Evolutionary conservation across 768 basidiomycete species (phyloP).

Genomic region (Hericium coralloides): DNA sequence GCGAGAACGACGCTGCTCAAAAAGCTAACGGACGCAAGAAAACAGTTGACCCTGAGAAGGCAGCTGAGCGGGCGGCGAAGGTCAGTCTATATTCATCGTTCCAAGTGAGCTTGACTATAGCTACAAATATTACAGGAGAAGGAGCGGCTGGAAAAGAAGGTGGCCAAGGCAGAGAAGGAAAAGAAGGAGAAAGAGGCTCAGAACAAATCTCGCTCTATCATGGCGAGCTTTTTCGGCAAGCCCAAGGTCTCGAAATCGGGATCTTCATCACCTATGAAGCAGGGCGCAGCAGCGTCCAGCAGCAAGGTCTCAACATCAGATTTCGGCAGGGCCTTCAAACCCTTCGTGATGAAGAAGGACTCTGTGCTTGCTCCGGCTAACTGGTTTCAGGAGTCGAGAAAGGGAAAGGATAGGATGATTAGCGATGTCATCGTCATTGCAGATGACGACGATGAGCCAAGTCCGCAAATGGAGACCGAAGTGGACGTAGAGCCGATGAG

Average conservation of each 20-base stretch:
- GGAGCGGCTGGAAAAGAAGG: slow-evolving; percentile 58
- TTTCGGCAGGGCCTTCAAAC: slow-evolving; percentile 68
- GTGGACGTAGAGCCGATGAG: slow-evolving; percentile 24
- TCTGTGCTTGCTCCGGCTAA: slow-evolving; percentile 65
- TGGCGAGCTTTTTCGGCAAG: slow-evolving; percentile 76
- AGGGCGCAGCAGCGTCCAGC: slow-evolving; percentile 25
- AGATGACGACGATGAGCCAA: slow-evolving; percentile 30
- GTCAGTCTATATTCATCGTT: background rate
- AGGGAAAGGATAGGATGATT: slow-evolving; percentile 12
- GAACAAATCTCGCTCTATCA: slow-evolving; percentile 62
- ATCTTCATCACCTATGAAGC: slow-evolving; percentile 17
- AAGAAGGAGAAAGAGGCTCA: slow-evolving; percentile 63
- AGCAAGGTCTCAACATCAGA: slow-evolving; percentile 36
- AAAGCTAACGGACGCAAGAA: slow-evolving; percentile 39
- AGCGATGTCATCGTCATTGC: slow-evolving; percentile 55
- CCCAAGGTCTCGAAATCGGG: slow-evolving; percentile 27
- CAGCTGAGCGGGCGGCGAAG: slow-evolving; percentile 36
- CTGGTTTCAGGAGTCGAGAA: slow-evolving; percentile 40
- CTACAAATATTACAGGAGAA: slow-evolving; percentile 40
- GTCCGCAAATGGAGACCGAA: slow-evolving; percentile 17
- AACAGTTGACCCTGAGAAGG: slow-evolving; percentile 45
- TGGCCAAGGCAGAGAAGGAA: slow-evolving; percentile 60
- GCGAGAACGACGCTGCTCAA: slow-evolving; percentile 23
- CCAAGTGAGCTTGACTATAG: background rate
- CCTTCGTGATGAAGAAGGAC: slow-evolving; percentile 73